Evolutionary conservation across 805 yeast species (phyloP).

Genomic region (Wickerhamiella sorbophila): DNA sequence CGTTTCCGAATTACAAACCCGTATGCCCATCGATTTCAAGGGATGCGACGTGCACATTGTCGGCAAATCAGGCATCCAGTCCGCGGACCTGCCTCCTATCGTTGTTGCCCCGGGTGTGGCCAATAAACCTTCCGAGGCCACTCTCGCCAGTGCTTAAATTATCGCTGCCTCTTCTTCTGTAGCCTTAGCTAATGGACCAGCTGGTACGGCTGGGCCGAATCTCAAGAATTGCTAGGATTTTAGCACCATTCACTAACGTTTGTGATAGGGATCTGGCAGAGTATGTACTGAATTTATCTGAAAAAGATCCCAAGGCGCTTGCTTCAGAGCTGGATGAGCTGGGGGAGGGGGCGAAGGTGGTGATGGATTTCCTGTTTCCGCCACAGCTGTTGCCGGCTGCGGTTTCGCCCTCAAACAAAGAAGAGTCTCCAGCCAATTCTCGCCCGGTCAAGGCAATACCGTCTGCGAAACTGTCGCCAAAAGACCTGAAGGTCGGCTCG

Average conservation of each 20-base stretch:
- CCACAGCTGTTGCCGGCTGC: neutral
- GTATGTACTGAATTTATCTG: slow-evolving; percentile 31
- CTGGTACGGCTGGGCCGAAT: slow-evolving; percentile 21
- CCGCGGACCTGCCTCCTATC: slow-evolving; percentile 1
- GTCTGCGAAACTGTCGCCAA: neutral
- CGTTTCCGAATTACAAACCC: slow-evolving; percentile 58
- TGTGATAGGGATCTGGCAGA: slow-evolving; percentile 35
- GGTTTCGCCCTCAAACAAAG: neutral
- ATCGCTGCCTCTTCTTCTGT: no score
- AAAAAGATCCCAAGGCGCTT: slow-evolving; percentile 25
- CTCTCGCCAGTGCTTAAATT: no score
- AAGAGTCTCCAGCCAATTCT: neutral
- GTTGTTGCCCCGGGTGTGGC: neutral
- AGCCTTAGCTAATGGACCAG: slow-evolving; percentile 17
- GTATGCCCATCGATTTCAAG: slow-evolving; percentile 92
- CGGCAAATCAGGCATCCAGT: slow-evolving; percentile 40
- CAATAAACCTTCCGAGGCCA: slow-evolving; percentile 5
- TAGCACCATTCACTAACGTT: slow-evolving; percentile 17
- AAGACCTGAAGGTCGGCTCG: slow-evolving; percentile 29
- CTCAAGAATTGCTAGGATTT: neutral
- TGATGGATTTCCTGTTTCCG: no score
- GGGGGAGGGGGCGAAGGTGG: slow-evolving; percentile 2
- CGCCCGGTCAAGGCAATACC: neutral
- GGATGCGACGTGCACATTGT: slow-evolving; percentile 62
- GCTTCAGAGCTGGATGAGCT: slow-evolving; percentile 26